These are phyloP conservation scores for Triadica sebifera DNA, from an alignment of 345 rosid species.

Conservation along the genomic window DNA sequence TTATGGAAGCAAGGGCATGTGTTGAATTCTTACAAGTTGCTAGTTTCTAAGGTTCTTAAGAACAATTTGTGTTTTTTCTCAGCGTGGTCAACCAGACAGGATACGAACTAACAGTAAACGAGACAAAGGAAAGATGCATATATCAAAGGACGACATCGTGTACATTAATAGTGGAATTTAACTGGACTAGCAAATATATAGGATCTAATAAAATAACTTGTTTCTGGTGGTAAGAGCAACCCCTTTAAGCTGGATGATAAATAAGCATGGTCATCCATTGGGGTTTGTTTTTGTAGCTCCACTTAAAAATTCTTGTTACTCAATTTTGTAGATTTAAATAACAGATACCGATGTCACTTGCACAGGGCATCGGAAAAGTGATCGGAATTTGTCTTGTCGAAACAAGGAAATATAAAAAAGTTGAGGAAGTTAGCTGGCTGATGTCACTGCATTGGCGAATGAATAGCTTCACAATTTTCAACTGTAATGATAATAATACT, in stretches of 20 bases:
- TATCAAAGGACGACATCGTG: constrained; percentile 69
- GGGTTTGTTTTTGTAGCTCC: too few species aligned
- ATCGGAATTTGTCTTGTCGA: too few species aligned
- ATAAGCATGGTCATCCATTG: background rate
- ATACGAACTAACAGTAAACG: constrained; percentile 42
- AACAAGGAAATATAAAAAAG: too few species aligned
- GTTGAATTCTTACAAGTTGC: too few species aligned
- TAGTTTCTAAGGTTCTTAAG: background rate
- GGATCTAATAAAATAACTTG: background rate
- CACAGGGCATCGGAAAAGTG: too few species aligned
- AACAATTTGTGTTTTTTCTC: constrained; percentile 10
- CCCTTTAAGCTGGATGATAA: background rate
- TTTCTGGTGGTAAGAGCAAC: background rate
- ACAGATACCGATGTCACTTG: background rate
- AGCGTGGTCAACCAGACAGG: constrained; percentile 76
- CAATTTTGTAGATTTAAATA: constrained; percentile 19
- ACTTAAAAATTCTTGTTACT: background rate
- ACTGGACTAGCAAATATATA: background rate
- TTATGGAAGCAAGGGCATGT: background rate
- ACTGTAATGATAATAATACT: too few species aligned
- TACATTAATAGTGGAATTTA: constrained; percentile 30
- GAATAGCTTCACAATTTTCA: too few species aligned
- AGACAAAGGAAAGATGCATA: constrained; percentile 77
- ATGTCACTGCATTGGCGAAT: too few species aligned
- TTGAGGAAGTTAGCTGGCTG: too few species aligned